These are phyloP conservation scores for Xylaria sp. DNA, from an alignment of 495 filamentous ascomycete species.

Conservation along the genomic window DNA sequence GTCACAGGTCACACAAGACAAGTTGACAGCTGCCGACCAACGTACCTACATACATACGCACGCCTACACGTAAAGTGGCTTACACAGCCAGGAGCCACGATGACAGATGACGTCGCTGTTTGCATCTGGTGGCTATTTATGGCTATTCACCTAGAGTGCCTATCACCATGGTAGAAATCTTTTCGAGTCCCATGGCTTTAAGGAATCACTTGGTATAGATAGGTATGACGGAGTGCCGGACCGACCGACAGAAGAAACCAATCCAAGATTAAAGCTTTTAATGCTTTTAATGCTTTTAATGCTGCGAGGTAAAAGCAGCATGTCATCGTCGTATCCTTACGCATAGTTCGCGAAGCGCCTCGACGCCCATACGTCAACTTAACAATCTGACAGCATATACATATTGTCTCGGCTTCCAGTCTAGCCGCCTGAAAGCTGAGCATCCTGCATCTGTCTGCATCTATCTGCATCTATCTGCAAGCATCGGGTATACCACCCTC, in stretches of 20 bases:
- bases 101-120: conserved; percentile 12
- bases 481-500: background rate
- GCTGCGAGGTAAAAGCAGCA: background rate
- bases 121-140: background rate
- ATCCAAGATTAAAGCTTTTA: background rate
- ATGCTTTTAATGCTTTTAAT: background rate
- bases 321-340: background rate
- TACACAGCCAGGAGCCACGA: background rate
- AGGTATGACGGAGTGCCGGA: background rate
- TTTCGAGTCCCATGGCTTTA: background rate
- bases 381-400: background rate
- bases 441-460: background rate
- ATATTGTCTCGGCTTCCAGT: background rate
- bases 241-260: background rate
- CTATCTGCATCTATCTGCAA: background rate
- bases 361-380: background rate
- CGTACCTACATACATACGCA: too few species aligned
- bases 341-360: background rate
- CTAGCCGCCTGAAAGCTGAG: background rate
- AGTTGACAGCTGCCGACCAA: too few species aligned
- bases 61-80: too few species aligned
- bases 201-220: background rate
- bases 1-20: too few species aligned
- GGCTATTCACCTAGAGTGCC: background rate
- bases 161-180: background rate